Base-by-base conservation (phyloP, 345 rosid species). In the Litchi chinensis region DNA sequence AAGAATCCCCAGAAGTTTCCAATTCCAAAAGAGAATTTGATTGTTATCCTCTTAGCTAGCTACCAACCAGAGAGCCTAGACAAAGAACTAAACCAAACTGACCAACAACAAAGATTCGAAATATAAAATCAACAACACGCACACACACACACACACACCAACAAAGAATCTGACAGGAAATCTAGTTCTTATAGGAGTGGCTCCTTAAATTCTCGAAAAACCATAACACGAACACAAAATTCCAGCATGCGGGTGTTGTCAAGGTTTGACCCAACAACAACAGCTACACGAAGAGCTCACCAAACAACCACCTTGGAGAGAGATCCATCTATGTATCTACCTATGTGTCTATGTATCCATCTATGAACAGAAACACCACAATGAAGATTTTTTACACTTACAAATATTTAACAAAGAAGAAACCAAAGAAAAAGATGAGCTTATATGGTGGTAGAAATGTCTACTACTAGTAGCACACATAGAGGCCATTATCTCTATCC, bases 381-480 rank as follows among this genome's bases (percentile, higher is more conserved):
- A 54, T 54, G 59, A 54, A 54, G 56, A 50, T 0, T 6, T 6
- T 15, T 7, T 15, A n/a, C 39, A 32, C 43, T 32, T 32, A 44
- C 9, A 8, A 3, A 4, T 74, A 46, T 65, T 43, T 26, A 65
- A 66, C 43, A 79, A 82, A 48, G 82, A 83, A 82, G 86, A 88
- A 89, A 79, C 59, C 83, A 70, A 85, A 83, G 68, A 76, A 79
- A 74, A 79, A 80, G 84, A 86, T 72, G 87, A 83, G 82, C 69
- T 43, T 86, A 89, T 78, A 81, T 78, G 87, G 89, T 77, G 86
- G 80, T 70, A 79, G 85, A 82, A 84, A 86, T 88, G 93, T 88
- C 88, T 79, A 85, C 87, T 84, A 62, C 87, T 76, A 85, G 87
- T 83, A 62, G 84, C 81, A 76, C 12, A 4, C 39, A 70, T 5